These are phyloP conservation scores for Pleurotus sapidus DNA, from an alignment of 768 basidiomycete genomes.

Conservation along the genomic window DNA sequence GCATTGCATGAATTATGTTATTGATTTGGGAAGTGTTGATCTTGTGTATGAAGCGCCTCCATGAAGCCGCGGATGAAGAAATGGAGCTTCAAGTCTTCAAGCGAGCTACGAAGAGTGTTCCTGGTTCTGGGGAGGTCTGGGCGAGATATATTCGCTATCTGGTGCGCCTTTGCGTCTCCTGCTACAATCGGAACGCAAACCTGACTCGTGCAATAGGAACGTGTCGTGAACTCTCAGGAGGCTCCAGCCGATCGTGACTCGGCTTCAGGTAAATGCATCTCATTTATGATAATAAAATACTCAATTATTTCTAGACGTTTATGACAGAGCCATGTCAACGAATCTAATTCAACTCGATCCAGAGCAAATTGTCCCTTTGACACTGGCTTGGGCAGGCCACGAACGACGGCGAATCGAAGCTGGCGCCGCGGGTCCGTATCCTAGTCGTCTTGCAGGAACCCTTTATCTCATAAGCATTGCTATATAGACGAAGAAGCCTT, in stretches of 20 bases:
- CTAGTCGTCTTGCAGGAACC: constrained; percentile 1
- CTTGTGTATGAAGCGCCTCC: constrained; percentile 36
- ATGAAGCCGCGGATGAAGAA: constrained; percentile 36
- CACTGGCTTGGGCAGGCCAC: constrained; percentile 63
- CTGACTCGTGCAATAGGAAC: constrained; percentile 35
- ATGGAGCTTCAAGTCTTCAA: constrained; percentile 40
- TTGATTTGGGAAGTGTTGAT: not conserved
- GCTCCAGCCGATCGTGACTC: constrained; percentile 26
- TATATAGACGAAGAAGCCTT: constrained; percentile 44
- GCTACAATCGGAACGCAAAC: not conserved
- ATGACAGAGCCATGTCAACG: constrained; percentile 51
- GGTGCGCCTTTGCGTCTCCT: constrained; percentile 34
- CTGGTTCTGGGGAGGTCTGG: constrained; percentile 76
- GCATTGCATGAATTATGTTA: not conserved
- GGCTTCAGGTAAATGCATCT: constrained; percentile 22
- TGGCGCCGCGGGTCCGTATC: constrained; percentile 35
- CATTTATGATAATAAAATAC: constrained; percentile 10
- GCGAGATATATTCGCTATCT: constrained; percentile 72
- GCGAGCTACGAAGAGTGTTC: constrained; percentile 70
- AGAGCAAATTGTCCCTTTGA: constrained; percentile 62
- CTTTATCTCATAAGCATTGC: not conserved
- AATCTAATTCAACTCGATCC: constrained; percentile 54
- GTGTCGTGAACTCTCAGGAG: constrained; percentile 29
- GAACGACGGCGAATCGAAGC: constrained; percentile 55
- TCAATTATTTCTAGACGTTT: constrained; percentile 42